phyloP scores from a whole-genome alignment of 176 grass and related monocot genomes.

The barley (Hordeum vulgare) region DNA sequence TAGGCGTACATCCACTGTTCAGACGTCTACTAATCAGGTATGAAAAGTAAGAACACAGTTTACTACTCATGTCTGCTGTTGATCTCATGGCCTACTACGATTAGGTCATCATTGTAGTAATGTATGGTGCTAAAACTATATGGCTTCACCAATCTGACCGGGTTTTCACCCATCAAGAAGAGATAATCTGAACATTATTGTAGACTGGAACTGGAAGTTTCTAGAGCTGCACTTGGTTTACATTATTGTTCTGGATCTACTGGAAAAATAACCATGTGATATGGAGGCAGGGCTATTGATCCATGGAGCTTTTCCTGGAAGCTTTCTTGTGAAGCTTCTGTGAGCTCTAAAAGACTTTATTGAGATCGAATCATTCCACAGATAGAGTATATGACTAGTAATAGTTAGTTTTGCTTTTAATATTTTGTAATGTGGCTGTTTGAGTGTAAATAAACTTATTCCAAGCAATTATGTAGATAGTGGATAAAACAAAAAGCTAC shows the following conservation, averaged over 20 bases:
- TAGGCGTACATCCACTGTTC: conserved; percentile 40
- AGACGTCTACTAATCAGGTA: conserved; percentile 63
- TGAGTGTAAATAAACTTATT: neutral
- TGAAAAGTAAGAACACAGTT: neutral
- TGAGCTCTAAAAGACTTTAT: neutral
- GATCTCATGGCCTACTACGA: neutral
- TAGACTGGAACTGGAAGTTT: neutral
- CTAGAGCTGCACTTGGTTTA: neutral
- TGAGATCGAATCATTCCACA: neutral
- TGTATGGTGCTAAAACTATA: neutral
- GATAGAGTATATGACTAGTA: conserved; percentile 6
- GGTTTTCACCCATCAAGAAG: neutral
- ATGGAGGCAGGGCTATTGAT: neutral
- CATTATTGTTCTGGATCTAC: neutral
- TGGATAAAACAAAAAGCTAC: neutral
- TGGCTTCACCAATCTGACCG: neutral
- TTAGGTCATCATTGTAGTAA: neutral
- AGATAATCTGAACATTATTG: neutral
- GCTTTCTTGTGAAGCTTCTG: neutral
- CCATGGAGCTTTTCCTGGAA: conserved; percentile 6
- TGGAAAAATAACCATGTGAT: neutral
- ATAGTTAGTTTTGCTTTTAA: neutral
- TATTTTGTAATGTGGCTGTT: neutral
- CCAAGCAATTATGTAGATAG: neutral
- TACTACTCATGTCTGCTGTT: neutral